Evolutionary conservation across 1,139 yeast species (phyloP), one percentile per base, ranked within the genome.

Genomic region (Candida sp.): DNA sequence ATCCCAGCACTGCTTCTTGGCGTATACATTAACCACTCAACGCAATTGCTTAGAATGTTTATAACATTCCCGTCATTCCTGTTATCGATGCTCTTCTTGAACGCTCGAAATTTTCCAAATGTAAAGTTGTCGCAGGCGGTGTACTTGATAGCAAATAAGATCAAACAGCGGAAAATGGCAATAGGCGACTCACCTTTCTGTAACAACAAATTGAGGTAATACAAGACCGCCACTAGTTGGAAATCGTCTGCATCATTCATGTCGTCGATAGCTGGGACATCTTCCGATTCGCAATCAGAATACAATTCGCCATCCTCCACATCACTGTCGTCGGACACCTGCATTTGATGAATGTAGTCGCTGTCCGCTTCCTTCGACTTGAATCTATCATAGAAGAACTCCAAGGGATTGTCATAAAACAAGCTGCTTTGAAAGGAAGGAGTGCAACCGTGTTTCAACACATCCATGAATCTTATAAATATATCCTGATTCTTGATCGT

Each of bases 311-410:
- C 22, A 8, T 57, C 48, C 42, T 66, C 70, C 9, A 58, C 55
- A 38, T 64, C 72, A 44, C 69, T 73, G 45, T 68, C 74, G 47
- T 75, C 80, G 2, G 79, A 73, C 17, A 61, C 65, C 44, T 67
- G 69, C 66, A 74, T 69, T 46, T 65, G 69, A 2, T 47, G 37
- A 23, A 64, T 51, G 46, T 56, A 57, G 26, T 56, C 50, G 12
- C 17, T 12, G 7, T 48, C 44, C 22, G 47, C 54, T 9, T 46
- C n/a, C 11, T 40, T 25, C 42, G 53, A 58, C 41, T 58, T 59
- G 9, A 48, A 40, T 31, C 59, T 53, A 5, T 55, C 58, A 33
- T 39, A 47, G 22, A 46, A 22, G 40, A 49, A 47, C 22, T 52
- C 54, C 12, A 50, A 47, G 11, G 33, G 30, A 12, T 31, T 34